Evolutionary conservation across 768 basidiomycete species (phyloP), one percentile per base, ranked within the genome.

Genomic region (Bullera alba): DNA sequence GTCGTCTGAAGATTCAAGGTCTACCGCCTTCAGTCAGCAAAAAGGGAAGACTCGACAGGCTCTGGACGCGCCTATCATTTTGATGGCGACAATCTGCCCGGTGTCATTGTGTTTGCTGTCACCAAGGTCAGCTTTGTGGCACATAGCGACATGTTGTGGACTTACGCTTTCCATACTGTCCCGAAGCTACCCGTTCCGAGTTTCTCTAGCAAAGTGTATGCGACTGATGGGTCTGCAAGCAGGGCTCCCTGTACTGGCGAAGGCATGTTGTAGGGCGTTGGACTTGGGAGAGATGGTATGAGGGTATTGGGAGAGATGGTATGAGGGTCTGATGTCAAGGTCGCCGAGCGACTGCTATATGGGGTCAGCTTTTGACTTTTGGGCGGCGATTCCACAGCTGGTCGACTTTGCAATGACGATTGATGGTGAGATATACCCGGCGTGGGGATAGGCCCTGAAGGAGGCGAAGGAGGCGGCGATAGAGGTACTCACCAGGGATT

Each of bases 171-270:
- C 81, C 90, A 99, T 48, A 99, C 93, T 1, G 83, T 86, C 7
- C 93, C 93, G 68, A 99, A 99, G 71, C 86, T 89, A 29, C 93
- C 93, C 21, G 89, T 92, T 15, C 93, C 93, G n/a, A 97, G 80
- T 72, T 95, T 96, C 75, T 95, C 89, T 48, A 92, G 79, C 29
- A 97, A 75, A 38, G 87, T 87, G 70, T 95, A 96, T 65, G 93
- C 87, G 60, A 83, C 86, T 10, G 87, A 83, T 17, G 90, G 89
- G 65, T 89, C 89, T 0, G 59, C 58, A 39, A 58, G 46, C 4
- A 42, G 22, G 28, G 45, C 37, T 10, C 36, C n/a, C 5, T 15
- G 21, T 7, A n/a, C 12, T 17, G 47, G 26, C 19, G 47, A 48
- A 3, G 51, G 32, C 54, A 47, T 50, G 19, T 7, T 46, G 47